Base-by-base conservation (phyloP, 2,329 filamentous ascomycete genomes). In the Talaromyces marneffei region DNA sequence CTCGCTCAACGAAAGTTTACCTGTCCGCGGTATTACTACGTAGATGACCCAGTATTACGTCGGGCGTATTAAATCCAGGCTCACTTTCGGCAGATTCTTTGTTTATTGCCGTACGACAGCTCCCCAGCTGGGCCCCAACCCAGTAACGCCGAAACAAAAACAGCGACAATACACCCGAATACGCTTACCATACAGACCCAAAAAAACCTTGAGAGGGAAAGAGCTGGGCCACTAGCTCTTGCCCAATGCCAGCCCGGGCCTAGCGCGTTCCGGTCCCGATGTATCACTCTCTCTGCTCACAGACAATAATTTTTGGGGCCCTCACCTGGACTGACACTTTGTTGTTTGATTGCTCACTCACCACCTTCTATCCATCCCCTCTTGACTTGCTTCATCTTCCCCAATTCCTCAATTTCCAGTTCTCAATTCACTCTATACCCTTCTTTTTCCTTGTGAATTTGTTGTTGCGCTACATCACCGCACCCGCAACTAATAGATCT, bases 1-100 rank as follows among this genome's bases (percentile, higher is more conserved):
- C 20, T 33, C 18, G 57, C 57, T 59, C 57, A 59, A 59, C 57
- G 57, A 48, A 48, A 48, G 44, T 44, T 44, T 10, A 23, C 18
- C 42, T 27, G 52, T 35, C n/a, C 52, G 27, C 54, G 35, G 54
- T 57, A 57, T 46, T 20, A 3, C 18, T 54, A 54, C 50, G 33
- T 6, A 7, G n/a, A n/a, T n/a, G n/a, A n/a, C n/a, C n/a, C n/a
- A n/a, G 16, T 5, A 42, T 44, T 48, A 48, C 44, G 16, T 18
- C 40, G 20, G 20, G 6, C 20, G 40, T 44, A 44, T 25, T 18
- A 20, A 25, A 20, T 20, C 18, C 37, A 20, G 37, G 5, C 40
- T 25, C 16, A 7, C n/a, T 46, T n/a, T 16, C 42, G 27, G 54
- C 42, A 57, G 25, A 20, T 50, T 50, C 46, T 18, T n/a, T 50